Evolutionary conservation across 1,284 basidiomycete species (phyloP).

Genomic region (Ceratobasidium sp.): DNA sequence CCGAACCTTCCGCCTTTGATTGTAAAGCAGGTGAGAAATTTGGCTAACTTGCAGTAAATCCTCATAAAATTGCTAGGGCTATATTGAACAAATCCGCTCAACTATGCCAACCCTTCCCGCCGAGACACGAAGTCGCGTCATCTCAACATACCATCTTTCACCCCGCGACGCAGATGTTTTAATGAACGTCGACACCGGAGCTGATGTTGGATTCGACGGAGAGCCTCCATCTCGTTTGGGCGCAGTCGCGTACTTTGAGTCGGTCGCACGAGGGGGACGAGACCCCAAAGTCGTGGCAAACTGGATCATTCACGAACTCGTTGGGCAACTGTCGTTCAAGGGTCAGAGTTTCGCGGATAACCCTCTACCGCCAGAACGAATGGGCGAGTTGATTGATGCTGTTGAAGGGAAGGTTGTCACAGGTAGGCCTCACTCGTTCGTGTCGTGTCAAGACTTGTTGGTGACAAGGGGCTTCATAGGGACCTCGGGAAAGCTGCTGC

Average conservation of each 20-base stretch:
- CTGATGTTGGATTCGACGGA: conserved; percentile 71
- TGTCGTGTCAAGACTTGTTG: conserved; percentile 37
- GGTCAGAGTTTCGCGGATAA: conserved; percentile 71
- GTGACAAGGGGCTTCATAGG: conserved; percentile 57
- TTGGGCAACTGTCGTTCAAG: conserved; percentile 76
- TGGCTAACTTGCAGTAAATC: neutral
- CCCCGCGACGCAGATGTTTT: conserved; percentile 79
- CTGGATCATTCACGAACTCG: conserved; percentile 85
- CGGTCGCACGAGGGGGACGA: conserved; percentile 61
- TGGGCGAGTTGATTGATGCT: conserved; percentile 83
- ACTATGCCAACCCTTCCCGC: conserved; percentile 84
- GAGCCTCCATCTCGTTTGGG: conserved; percentile 59
- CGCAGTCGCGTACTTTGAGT: conserved; percentile 81
- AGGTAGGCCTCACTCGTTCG: conserved; percentile 57
- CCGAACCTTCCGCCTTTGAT: conserved; percentile 86
- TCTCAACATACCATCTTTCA: conserved; percentile 64
- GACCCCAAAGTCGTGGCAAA: conserved; percentile 81
- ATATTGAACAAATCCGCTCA: conserved; percentile 66
- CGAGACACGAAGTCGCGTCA: conserved; percentile 70
- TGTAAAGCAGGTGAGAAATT: conserved; percentile 62
- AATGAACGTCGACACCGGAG: conserved; percentile 73
- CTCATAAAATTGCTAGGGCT: conserved; percentile 60
- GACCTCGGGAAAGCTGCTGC: conserved; percentile 74
- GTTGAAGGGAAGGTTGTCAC: conserved; percentile 76
- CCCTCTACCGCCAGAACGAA: conserved; percentile 67